Percentiles rank a stretch among this genome's conserved stretches.
These are phyloP conservation scores for Schwanniomyces vanrijiae DNA, from an alignment of 805 yeast species.

Conservation along the genomic window DNA sequence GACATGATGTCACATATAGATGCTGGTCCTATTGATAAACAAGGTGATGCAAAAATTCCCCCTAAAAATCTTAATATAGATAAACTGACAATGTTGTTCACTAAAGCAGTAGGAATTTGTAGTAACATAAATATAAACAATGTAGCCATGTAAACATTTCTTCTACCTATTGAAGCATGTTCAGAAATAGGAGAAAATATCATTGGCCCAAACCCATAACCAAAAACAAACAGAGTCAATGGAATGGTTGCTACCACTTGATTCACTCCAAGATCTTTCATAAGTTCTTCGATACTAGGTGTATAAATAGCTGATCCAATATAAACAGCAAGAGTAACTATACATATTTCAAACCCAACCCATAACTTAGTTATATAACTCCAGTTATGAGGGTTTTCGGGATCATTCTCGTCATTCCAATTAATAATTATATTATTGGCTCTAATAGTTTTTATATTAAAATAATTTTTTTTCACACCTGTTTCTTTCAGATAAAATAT, in stretches of 20 bases:
- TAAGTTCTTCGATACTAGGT: conserved; percentile 46
- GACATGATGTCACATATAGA: conserved; percentile 46
- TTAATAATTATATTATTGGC: conserved; percentile 14
- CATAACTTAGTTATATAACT: conserved; percentile 31
- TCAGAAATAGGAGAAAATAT: conserved; percentile 56
- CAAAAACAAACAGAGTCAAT: conserved; percentile 51
- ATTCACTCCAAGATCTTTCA: conserved; percentile 42
- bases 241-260: conserved; percentile 45
- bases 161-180: conserved; percentile 48
- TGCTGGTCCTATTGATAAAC: conserved; percentile 55
- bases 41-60: conserved; percentile 53
- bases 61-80: conserved; percentile 48
- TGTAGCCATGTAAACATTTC: conserved; percentile 42
- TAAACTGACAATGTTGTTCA: conserved; percentile 46
- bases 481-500: background rate
- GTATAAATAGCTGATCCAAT: conserved; percentile 53
- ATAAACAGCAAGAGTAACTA: conserved; percentile 48
- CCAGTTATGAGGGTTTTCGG: conserved; percentile 56
- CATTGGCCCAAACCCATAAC: conserved; percentile 60
- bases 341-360: conserved; percentile 34
- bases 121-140: conserved; percentile 44
- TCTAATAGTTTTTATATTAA: background rate
- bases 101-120: conserved; percentile 53
- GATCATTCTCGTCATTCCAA: conserved; percentile 42
- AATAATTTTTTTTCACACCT: background rate